phyloP scores from a whole-genome alignment of 2,329 filamentous ascomycete species.

The Phialophora chinensis region DNA sequence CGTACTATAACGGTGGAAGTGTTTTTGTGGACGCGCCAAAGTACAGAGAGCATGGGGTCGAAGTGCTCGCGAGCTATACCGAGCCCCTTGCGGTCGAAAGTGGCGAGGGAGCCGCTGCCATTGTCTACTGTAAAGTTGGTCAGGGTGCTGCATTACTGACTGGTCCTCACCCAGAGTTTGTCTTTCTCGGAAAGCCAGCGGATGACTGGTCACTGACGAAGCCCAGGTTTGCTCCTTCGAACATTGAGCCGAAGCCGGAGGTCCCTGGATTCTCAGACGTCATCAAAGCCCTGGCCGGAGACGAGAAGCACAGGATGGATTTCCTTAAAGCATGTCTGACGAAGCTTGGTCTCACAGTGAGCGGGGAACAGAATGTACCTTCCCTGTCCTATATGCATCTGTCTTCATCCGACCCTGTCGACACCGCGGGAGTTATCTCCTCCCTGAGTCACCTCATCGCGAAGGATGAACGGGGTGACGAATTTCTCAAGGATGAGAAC shows the following conservation, averaged over 20 bases:
- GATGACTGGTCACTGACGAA: conserved; percentile 40
- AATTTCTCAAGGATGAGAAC: conserved; percentile 78
- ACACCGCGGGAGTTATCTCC: conserved; percentile 71
- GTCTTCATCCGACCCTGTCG: conserved; percentile 69
- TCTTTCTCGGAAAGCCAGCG: conserved; percentile 34
- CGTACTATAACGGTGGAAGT: conserved; percentile 94
- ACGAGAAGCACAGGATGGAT: conserved; percentile 71
- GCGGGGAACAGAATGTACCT: conserved; percentile 72
- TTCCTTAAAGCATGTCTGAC: conserved; percentile 81
- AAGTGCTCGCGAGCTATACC: conserved; percentile 81
- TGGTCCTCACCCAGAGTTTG: conserved; percentile 90
- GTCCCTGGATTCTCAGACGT: conserved; percentile 73
- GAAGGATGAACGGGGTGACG: conserved; percentile 67
- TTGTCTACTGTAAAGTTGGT: conserved; percentile 82
- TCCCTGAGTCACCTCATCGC: conserved; percentile 70
- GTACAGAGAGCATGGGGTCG: conserved; percentile 67
- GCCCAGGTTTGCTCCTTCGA: conserved; percentile 77
- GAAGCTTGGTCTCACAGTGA: conserved; percentile 83
- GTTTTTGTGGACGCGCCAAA: conserved; percentile 82
- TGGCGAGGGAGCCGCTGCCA: conserved; percentile 74
- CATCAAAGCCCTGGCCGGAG: conserved; percentile 68
- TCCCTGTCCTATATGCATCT: conserved; percentile 83
- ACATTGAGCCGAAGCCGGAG: conserved; percentile 71
- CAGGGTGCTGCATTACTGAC: conserved; percentile 80
- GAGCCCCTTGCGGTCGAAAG: conserved; percentile 77